phyloP scores from a whole-genome alignment of 2,329 filamentous ascomycete species.

The Phaeosphaeria sp. region DNA sequence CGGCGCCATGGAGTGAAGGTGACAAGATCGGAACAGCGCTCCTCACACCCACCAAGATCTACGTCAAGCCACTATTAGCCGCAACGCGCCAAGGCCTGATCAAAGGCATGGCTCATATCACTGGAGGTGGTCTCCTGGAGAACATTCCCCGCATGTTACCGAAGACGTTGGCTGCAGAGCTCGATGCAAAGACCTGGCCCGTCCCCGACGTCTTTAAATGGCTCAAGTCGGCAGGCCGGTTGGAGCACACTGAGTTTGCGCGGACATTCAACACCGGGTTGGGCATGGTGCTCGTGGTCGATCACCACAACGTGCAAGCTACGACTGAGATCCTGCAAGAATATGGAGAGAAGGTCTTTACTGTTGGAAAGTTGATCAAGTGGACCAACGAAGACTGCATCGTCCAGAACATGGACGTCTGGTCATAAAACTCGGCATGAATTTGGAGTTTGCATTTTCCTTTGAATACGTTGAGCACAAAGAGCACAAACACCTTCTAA shows the following conservation, averaged over 20 bases:
- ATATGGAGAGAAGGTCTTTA: conserved; percentile 77
- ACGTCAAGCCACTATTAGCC: conserved; percentile 81
- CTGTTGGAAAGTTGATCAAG: conserved; percentile 73
- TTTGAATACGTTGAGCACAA: too few species aligned
- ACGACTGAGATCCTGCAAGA: conserved; percentile 67
- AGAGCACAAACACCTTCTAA: not conserved
- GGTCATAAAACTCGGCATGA: conserved; percentile 35
- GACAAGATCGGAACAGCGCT: conserved; percentile 75
- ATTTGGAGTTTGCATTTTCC: too few species aligned
- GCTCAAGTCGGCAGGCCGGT: conserved; percentile 77
- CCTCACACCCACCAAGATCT: conserved; percentile 90
- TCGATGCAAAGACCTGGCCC: conserved; percentile 78
- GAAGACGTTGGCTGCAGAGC: conserved; percentile 74
- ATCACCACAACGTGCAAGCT: conserved; percentile 65
- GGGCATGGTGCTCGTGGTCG: conserved; percentile 90
- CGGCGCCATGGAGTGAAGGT: conserved; percentile 75
- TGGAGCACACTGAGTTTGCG: conserved; percentile 80
- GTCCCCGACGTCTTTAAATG: conserved; percentile 83
- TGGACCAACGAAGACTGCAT: conserved; percentile 63
- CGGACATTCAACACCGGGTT: conserved; percentile 94
- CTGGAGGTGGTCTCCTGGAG: conserved; percentile 88
- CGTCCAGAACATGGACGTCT: conserved; percentile 65
- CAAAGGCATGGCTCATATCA: conserved; percentile 97
- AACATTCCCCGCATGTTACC: conserved; percentile 96
- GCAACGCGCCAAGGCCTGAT: conserved; percentile 68